phyloP scores from a whole-genome alignment of 495 filamentous ascomycete species.

The Tuber umbilicatum region DNA sequence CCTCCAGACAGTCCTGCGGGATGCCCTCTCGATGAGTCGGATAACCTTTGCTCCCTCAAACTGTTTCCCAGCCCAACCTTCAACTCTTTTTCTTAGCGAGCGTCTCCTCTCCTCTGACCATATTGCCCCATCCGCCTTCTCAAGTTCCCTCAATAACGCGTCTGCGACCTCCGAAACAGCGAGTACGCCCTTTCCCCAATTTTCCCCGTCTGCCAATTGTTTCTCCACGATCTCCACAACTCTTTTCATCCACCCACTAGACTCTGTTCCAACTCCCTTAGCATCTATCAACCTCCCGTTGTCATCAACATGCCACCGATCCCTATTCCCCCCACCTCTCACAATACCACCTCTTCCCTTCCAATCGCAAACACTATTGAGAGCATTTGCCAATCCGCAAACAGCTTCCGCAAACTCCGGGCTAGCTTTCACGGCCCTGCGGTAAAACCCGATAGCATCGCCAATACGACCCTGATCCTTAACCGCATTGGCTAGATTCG shows the following conservation, averaged over 20 bases:
- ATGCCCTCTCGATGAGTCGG: constrained; percentile 79
- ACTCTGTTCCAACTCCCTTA: constrained; percentile 50
- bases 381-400: constrained; percentile 88
- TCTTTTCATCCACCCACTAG: constrained; percentile 82
- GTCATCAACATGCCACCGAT: constrained; percentile 93
- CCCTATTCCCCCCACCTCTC: constrained; percentile 61
- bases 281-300: constrained; percentile 76
- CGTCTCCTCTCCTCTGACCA: constrained; percentile 42
- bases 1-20: constrained; percentile 65
- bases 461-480: constrained; percentile 91
- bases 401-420: constrained; percentile 97
- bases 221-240: constrained; percentile 93
- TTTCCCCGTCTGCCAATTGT: constrained; percentile 78
- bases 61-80: constrained; percentile 64
- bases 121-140: constrained; percentile 43
- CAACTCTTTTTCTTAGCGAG: constrained; percentile 49
- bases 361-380: constrained; percentile 98
- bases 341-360: constrained; percentile 78
- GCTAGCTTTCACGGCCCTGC: constrained; percentile 78
- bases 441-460: constrained; percentile 90
- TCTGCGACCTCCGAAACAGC: constrained; percentile 47
- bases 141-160: constrained; percentile 49
- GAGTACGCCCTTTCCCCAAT: constrained; percentile 75
- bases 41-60: constrained; percentile 88
- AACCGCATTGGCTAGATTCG: constrained; percentile 95